Evolutionary conservation across 352 stramenopile genomes (phyloP).

Genomic region (Globisporangium solare): DNA sequence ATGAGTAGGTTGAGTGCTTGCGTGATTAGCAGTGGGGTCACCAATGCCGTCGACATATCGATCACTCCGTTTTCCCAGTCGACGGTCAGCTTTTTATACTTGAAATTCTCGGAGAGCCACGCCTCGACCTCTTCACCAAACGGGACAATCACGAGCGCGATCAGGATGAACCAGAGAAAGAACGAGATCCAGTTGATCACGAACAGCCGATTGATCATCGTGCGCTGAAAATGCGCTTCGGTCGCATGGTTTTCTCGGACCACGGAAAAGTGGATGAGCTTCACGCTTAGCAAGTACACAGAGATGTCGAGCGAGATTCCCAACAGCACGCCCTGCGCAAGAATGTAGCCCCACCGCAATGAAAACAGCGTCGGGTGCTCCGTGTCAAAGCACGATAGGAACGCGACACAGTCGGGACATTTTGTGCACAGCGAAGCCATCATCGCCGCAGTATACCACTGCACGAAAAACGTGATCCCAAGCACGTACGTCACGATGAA

Average conservation of each 20-base stretch:
- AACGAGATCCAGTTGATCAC: conserved; percentile 90
- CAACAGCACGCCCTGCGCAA: conserved; percentile 75
- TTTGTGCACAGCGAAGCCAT: conserved; percentile 78
- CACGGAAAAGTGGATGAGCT: conserved; percentile 81
- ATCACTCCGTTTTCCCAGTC: conserved; percentile 83
- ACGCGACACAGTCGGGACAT: conserved; percentile 62
- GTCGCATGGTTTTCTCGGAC: conserved; percentile 80
- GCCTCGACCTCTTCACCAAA: conserved; percentile 78
- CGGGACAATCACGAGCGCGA: conserved; percentile 84
- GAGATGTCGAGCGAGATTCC: conserved; percentile 82
- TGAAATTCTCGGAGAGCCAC: conserved; percentile 73
- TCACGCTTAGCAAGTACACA: conserved; percentile 79
- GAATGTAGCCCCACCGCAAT: conserved; percentile 78
- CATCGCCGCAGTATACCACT: conserved; percentile 86
- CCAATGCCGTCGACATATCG: conserved; percentile 84
- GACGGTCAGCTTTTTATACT: conserved; percentile 78
- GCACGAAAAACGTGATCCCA: conserved; percentile 82
- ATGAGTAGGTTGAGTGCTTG: conserved; percentile 83
- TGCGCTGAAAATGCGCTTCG: conserved; percentile 75
- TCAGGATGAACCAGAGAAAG: conserved; percentile 88
- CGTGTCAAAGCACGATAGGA: conserved; percentile 82
- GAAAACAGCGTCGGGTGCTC: conserved; percentile 68
- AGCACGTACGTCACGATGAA: conserved; percentile 79
- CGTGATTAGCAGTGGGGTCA: conserved; percentile 81
- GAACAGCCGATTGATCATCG: conserved; percentile 84